Conservation (phyloP, 2,329 filamentous ascomycete species). For the Penicillium sp. region DNA sequence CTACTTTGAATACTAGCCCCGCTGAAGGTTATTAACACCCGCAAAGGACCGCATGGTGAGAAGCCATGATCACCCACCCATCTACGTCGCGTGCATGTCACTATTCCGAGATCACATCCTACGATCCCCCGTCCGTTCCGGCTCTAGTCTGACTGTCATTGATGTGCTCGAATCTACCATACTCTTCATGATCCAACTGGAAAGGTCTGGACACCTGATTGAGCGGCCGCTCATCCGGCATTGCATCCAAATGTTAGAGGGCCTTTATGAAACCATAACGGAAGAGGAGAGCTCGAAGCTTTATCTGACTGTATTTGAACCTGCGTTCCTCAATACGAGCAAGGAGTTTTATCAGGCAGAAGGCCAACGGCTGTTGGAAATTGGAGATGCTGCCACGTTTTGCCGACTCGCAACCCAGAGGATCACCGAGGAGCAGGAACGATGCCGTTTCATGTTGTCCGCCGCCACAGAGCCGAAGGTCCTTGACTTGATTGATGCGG, state of each 20-base stretch:
- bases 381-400: slow-evolving; percentile 77
- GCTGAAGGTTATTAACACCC: slow-evolving; percentile 1
- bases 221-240: slow-evolving; percentile 77
- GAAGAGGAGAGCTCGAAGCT: slow-evolving; percentile 76
- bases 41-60: slow-evolving; percentile 74
- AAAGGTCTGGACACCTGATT: slow-evolving; percentile 83
- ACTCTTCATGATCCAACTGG: slow-evolving; percentile 87
- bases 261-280: slow-evolving; percentile 74
- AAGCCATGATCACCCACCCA: slow-evolving; percentile 69
- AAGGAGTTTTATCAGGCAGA: slow-evolving; percentile 71
- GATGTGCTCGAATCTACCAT: slow-evolving; percentile 76
- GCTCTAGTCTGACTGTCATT: slow-evolving; percentile 54
- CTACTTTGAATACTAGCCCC: neutral
- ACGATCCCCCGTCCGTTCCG: slow-evolving; percentile 51
- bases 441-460: slow-evolving; percentile 79
- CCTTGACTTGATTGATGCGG: slow-evolving; percentile 69
- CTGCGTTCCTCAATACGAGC: slow-evolving; percentile 68
- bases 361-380: slow-evolving; percentile 67
- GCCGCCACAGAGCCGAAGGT: slow-evolving; percentile 69
- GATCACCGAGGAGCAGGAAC: slow-evolving; percentile 73
- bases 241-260: slow-evolving; percentile 84
- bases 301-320: slow-evolving; percentile 80
- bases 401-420: slow-evolving; percentile 70
- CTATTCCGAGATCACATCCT: slow-evolving; percentile 86
- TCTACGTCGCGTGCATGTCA: slow-evolving; percentile 79